phyloP scores from a whole-genome alignment of 2,329 filamentous ascomycete species.

The Ophiostoma perfectum region DNA sequence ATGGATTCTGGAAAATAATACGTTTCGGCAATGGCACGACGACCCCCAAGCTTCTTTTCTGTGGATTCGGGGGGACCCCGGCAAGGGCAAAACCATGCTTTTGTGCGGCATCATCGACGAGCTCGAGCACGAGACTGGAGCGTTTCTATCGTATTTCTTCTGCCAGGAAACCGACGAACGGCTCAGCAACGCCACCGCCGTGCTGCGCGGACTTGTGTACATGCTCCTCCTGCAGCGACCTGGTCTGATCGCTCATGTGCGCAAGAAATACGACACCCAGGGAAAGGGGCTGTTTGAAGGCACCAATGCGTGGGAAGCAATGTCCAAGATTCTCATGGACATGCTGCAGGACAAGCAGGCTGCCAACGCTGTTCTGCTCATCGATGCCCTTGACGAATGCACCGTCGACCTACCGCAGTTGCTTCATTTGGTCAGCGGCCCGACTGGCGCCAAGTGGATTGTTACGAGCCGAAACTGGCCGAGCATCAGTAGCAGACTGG shows the following conservation, averaged over 20 bases:
- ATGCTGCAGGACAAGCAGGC: background rate
- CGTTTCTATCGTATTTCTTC: background rate
- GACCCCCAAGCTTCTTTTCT: background rate
- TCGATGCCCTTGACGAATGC: no score
- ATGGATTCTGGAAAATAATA: background rate
- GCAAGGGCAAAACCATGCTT: background rate
- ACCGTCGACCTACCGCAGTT: no score
- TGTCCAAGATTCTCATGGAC: background rate
- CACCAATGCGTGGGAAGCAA: background rate
- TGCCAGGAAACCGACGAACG: background rate
- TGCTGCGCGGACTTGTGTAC: background rate
- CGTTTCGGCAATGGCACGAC: background rate
- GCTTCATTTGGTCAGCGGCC: no score
- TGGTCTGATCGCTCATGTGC: background rate
- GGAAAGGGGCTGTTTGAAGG: background rate
- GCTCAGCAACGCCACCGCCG: background rate
- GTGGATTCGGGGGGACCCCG: background rate
- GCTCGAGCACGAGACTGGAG: background rate
- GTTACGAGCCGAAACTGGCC: no score
- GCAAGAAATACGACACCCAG: background rate
- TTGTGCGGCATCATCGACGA: background rate
- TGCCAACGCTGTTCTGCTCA: no score
- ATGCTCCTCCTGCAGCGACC: background rate
- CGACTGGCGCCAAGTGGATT: no score
- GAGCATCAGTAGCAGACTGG: no score